Conservation (phyloP, 371 early-diverging fungal species). For the Mucor irregularis region DNA sequence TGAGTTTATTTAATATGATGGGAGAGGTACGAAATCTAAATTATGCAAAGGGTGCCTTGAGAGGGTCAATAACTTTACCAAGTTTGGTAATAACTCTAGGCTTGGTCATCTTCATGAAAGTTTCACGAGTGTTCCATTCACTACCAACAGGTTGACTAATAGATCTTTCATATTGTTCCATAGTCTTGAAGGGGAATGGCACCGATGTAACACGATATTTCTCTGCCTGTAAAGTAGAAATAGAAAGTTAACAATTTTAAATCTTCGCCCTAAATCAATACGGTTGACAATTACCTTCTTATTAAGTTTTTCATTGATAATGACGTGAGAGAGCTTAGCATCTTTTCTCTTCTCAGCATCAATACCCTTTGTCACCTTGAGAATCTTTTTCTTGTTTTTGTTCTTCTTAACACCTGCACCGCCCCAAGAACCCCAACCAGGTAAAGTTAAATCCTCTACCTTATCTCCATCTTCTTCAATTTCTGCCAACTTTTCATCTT, state of each 20-base stretch:
- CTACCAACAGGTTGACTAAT: constrained; percentile 87
- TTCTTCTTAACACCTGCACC: constrained; percentile 70
- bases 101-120: constrained; percentile 71
- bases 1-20: no score
- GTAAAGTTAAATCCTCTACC: constrained; percentile 81
- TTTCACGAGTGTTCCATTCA: constrained; percentile 90
- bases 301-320: constrained; percentile 85
- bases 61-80: constrained; percentile 88
- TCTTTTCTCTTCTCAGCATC: constrained; percentile 75
- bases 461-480: constrained; percentile 76
- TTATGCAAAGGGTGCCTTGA: constrained; percentile 63
- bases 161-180: constrained; percentile 87
- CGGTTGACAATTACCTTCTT: constrained; percentile 62
- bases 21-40: neutral
- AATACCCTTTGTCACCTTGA: constrained; percentile 68
- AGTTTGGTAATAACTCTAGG: constrained; percentile 84
- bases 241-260: no score
- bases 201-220: constrained; percentile 74
- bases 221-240: constrained; percentile 44
- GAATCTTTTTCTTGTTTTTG: constrained; percentile 63
- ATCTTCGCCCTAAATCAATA: neutral
- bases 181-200: constrained; percentile 85
- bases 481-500: constrained; percentile 74
- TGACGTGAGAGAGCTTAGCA: constrained; percentile 80
- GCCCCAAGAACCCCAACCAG: constrained; percentile 96